These are phyloP conservation scores for Aureobasidium leucospermi DNA, from an alignment of 2,329 filamentous ascomycete genomes.

Conservation along the genomic window DNA sequence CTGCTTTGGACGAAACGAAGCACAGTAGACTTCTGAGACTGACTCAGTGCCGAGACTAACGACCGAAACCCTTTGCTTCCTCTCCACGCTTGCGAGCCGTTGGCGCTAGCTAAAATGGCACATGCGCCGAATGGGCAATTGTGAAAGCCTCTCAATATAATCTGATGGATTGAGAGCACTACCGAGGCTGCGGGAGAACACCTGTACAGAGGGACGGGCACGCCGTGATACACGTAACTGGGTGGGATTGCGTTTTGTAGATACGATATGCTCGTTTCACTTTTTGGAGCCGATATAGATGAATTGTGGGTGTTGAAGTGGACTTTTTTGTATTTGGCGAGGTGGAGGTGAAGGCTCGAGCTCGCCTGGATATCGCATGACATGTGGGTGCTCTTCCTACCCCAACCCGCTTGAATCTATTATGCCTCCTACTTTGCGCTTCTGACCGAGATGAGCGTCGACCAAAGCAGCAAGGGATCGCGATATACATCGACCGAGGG, in stretches of 20 bases:
- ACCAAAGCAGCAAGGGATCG: neutral
- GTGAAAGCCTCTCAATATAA: slow-evolving; percentile 11
- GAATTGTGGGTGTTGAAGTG: neutral
- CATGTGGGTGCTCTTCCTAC: slow-evolving; percentile 1
- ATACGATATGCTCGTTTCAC: slow-evolving; percentile 3
- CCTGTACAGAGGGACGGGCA: neutral
- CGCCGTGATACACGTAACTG: neutral
- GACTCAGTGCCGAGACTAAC: slow-evolving; percentile 7
- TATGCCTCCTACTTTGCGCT: neutral
- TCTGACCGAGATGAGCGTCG: slow-evolving; percentile 1
- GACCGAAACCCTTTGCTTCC: neutral
- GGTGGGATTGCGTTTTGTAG: neutral
- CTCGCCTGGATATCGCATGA: slow-evolving; percentile 2
- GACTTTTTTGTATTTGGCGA: slow-evolving; percentile 2
- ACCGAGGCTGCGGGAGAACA: neutral
- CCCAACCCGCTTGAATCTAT: slow-evolving; percentile 6
- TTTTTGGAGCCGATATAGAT: neutral
- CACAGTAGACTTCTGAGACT: slow-evolving; percentile 8
- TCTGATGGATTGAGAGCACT: neutral
- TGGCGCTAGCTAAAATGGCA: slow-evolving; percentile 10
- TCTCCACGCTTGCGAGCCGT: slow-evolving; percentile 12
- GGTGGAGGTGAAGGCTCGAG: slow-evolving; percentile 3
- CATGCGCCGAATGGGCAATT: slow-evolving; percentile 2
- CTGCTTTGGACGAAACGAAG: neutral
- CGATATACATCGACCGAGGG: neutral